Conservation (phyloP, 495 filamentous ascomycete species). For the Platismatia glauca region DNA sequence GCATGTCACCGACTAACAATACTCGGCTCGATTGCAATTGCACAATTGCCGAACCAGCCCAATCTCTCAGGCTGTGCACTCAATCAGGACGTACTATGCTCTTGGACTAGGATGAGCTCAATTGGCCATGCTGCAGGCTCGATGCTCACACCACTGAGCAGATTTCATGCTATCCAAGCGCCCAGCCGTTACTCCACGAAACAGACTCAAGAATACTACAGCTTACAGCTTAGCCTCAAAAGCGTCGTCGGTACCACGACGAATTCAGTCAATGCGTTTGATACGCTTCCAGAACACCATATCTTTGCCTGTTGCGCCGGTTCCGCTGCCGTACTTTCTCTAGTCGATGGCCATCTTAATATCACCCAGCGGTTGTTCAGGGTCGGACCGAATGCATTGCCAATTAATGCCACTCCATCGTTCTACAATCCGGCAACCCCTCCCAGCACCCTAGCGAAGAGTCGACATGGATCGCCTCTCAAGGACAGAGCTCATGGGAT, state of each 20-base stretch:
- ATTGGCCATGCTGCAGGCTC: conserved; percentile 17
- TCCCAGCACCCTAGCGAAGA: conserved; percentile 35
- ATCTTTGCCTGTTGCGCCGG: conserved; percentile 87
- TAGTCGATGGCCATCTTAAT: conserved; percentile 60
- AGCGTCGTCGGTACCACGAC: conserved; percentile 86
- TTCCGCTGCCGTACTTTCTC: conserved; percentile 83
- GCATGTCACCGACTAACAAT: background rate
- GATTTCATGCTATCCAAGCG: conserved; percentile 8
- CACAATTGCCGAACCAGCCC: background rate
- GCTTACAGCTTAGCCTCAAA: conserved; percentile 51
- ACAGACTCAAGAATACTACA: conserved; percentile 8
- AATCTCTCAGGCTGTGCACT: background rate
- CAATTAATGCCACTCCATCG: conserved; percentile 48
- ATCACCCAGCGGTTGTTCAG: conserved; percentile 82
- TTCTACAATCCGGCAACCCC: conserved; percentile 56
- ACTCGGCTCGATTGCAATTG: background rate
- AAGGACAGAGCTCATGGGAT: conserved; percentile 12
- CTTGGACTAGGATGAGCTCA: conserved; percentile 13
- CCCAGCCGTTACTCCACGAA: background rate
- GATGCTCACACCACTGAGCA: conserved; percentile 18
- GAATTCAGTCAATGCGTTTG: conserved; percentile 76
- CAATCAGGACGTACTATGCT: background rate
- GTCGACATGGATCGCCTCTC: conserved; percentile 32
- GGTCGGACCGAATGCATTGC: conserved; percentile 69
- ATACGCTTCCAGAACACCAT: conserved; percentile 57